Conservation (phyloP, 1,284 basidiomycete genomes). For the Sanghuangporus weigelae region DNA sequence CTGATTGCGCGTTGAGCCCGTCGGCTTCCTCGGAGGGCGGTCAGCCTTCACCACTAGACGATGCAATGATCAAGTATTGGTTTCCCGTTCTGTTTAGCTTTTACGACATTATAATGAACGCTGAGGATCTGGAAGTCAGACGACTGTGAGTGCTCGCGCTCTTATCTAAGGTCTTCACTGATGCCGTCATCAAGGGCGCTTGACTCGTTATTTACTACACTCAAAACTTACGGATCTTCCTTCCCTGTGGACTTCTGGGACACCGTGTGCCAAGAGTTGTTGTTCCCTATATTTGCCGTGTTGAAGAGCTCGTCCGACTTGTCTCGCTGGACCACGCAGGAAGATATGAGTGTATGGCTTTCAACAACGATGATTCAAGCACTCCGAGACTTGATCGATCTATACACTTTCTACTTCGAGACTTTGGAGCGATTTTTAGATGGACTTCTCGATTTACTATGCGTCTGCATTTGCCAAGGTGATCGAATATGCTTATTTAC, state of each 20-base stretch:
- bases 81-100: constrained; percentile 95
- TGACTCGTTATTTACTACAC: constrained; percentile 91
- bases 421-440: constrained; percentile 88
- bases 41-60: constrained; percentile 43
- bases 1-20: constrained; percentile 67
- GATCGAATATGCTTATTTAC: constrained; percentile 20
- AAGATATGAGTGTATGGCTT: constrained; percentile 99
- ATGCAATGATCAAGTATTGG: constrained; percentile 94
- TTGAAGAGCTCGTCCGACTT: constrained; percentile 88
- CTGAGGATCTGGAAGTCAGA: constrained; percentile 97
- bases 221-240: constrained; percentile 84
- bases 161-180: constrained; percentile 12
- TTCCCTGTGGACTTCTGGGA: constrained; percentile 98
- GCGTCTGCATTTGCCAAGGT: constrained; percentile 99
- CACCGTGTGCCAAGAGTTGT: constrained; percentile 91
- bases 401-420: constrained; percentile 96
- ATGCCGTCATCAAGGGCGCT: constrained; percentile 60
- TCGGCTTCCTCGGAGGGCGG: not conserved
- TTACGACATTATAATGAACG: constrained; percentile 99
- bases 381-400: constrained; percentile 89
- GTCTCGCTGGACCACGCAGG: constrained; percentile 90
- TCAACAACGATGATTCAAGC: constrained; percentile 99
- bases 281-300: constrained; percentile 99
- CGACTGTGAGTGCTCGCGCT: constrained; percentile 62
- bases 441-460: constrained; percentile 87